Evolutionary conservation across 805 yeast species (phyloP), one percentile per base, ranked within the genome.

Genomic region (Candida yuanshanica): DNA sequence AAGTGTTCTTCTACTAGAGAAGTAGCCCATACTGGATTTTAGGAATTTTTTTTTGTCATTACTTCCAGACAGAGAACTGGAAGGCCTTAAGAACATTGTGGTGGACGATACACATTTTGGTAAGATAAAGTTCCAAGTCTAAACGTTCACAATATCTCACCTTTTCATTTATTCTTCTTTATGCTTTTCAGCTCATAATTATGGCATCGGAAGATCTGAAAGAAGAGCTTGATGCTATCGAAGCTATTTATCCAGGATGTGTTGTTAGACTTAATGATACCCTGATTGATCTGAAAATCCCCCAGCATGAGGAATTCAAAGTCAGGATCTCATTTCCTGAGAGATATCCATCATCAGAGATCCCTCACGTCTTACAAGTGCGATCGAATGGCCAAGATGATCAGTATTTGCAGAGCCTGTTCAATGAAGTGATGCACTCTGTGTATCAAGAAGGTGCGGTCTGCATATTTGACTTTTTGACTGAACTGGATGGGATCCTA

Each of bases 161-260:
- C n/a, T n/a, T n/a, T n/a, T n/a, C n/a, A n/a, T n/a, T n/a, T n/a
- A n/a, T n/a, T n/a, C n/a, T n/a, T n/a, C 24, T 22, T 10, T 22
- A 22, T 7, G 18, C 8, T 14, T 5, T 6, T 9, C 5, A 14
- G 31, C 14, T 9, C 29, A 7, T n/a, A 13, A 26, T 3, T 4
- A 49, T 52, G 55, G 32, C 51, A n/a, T 58, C 65, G 1, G 74
- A 74, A 45, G 83, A 80, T 25, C 63, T 83, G 7, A 56, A 56
- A 17, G 93, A 87, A 41, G 99, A 91, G 55, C 62, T 87, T 16
- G 79, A 75, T 31, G 91, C 96, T 11, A 79, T 91, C 10, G 83
- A 86, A 42, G 93, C 96, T 4, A 91, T 93, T 11, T 91, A 78
- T 55, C 96, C 95, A 1, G 84, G 72, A 13, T 69, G 77, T 32